Evolutionary conservation across 1,284 basidiomycete genomes (phyloP).

Genomic region (Cryptococcus neoformans): DNA sequence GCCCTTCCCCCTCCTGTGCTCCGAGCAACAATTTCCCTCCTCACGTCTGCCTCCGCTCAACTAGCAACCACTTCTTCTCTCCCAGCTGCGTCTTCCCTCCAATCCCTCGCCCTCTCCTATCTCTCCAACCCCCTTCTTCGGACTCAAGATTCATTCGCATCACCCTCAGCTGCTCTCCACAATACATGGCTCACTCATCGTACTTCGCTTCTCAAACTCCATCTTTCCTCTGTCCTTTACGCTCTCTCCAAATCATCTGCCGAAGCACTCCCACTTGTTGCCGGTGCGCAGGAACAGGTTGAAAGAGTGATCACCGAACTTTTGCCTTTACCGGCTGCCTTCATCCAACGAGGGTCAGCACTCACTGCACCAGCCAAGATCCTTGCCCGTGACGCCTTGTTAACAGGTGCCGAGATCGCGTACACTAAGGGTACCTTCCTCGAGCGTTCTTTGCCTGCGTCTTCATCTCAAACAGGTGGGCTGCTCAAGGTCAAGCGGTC

Average conservation of each 20-base stretch:
- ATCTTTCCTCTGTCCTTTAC: constrained; percentile 70
- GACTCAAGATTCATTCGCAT: constrained; percentile 35
- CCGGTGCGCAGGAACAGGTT: constrained; percentile 61
- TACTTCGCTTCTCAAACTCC: constrained; percentile 65
- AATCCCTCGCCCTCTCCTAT: constrained; percentile 72
- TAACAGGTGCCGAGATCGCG: constrained; percentile 53
- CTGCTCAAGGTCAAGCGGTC: constrained; percentile 50
- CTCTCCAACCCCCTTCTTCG: constrained; percentile 41
- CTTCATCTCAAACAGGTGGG: constrained; percentile 38
- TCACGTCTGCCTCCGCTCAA: constrained; percentile 70
- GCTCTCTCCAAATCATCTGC: constrained; percentile 41
- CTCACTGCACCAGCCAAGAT: constrained; percentile 22
- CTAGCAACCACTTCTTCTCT: constrained; percentile 66
- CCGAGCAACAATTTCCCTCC: constrained; percentile 61
- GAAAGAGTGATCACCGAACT: constrained; percentile 63
- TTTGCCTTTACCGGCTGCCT: constrained; percentile 48
- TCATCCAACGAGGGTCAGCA: constrained; percentile 27
- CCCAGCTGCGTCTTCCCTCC: constrained; percentile 82
- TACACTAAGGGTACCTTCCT: constrained; percentile 48
- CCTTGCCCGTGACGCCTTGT: constrained; percentile 45
- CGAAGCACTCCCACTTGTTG: constrained; percentile 57
- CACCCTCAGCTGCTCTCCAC: constrained; percentile 57
- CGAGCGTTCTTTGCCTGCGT: constrained; percentile 48
- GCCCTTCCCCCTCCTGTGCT: constrained; percentile 54
- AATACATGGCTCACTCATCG: constrained; percentile 67